phyloP scores from a whole-genome alignment of 768 basidiomycete genomes.

The Suillus variegatus region DNA sequence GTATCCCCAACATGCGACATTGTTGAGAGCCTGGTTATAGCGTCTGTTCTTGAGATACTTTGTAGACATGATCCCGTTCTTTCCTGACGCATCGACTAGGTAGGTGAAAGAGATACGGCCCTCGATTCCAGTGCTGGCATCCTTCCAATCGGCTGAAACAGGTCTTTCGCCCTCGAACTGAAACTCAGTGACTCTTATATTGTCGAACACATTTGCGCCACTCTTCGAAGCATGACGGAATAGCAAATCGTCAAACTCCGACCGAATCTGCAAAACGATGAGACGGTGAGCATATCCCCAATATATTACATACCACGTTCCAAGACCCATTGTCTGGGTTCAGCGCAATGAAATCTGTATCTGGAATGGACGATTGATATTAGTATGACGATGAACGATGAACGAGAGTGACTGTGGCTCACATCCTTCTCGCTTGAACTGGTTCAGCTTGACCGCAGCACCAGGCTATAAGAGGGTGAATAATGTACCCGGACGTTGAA shows the following conservation, averaged over 20 bases:
- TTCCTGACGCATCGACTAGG: conserved; percentile 38
- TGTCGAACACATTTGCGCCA: conserved; percentile 56
- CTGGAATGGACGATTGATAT: conserved; percentile 27
- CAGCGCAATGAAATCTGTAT: conserved; percentile 61
- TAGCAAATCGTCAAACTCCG: conserved; percentile 61
- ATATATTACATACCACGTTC: conserved; percentile 53
- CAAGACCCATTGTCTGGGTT: conserved; percentile 56
- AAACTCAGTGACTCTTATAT: conserved; percentile 47
- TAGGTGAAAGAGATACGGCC: conserved; percentile 36
- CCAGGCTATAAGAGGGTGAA: conserved; percentile 43
- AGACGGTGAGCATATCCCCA: neutral
- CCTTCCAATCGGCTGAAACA: conserved; percentile 27
- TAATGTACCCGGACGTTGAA: neutral
- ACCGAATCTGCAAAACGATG: conserved; percentile 44
- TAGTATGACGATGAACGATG: neutral
- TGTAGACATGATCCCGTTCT: conserved; percentile 38
- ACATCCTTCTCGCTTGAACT: conserved; percentile 67
- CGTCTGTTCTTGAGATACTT: conserved; percentile 36
- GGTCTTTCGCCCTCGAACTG: conserved; percentile 28
- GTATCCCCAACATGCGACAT: conserved; percentile 39
- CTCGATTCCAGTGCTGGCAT: conserved; percentile 17
- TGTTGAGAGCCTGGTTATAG: conserved; percentile 34
- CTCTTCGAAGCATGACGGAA: conserved; percentile 56
- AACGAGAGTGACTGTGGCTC: conserved; percentile 22
- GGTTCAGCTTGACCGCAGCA: conserved; percentile 67